Percentiles rank a stretch among this genome's conserved stretches.
Conservation (phyloP, 2,329 filamentous ascomycete species). For the Mycosphaerella sp. region DNA sequence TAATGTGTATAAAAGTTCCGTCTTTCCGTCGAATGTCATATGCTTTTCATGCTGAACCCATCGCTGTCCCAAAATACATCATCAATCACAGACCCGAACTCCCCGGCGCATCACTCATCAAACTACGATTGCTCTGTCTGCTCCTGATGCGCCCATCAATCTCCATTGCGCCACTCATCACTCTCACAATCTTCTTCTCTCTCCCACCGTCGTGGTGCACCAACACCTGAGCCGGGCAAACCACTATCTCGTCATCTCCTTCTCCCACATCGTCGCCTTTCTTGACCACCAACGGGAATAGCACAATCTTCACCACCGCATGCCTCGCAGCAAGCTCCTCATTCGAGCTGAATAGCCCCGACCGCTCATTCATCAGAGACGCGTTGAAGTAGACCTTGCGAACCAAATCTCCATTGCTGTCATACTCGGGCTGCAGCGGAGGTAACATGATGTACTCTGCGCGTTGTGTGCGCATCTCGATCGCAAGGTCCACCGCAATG, state of each 20-base stretch:
- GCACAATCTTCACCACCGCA: conserved; percentile 79
- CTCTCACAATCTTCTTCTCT: conserved; percentile 45
- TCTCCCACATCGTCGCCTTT: conserved; percentile 83
- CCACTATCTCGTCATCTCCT: conserved; percentile 90
- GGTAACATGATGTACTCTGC: conserved; percentile 99
- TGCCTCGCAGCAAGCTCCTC: conserved; percentile 71
- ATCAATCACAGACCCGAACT: conserved; percentile 20
- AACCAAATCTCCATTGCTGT: conserved; percentile 81
- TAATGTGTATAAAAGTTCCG: conserved; percentile 2
- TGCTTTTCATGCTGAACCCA: conserved; percentile 1
- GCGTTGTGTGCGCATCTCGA: conserved; percentile 95
- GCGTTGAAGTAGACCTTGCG: conserved; percentile 90
- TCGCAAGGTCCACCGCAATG: conserved; percentile 79
- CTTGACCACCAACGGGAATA: conserved; percentile 95
- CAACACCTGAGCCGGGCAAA: conserved; percentile 90
- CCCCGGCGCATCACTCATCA: conserved; percentile 28
- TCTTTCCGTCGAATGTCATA: conserved; percentile 3
- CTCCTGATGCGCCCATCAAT: conserved; percentile 35
- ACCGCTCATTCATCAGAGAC: conserved; percentile 88
- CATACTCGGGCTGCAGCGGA: conserved; percentile 88
- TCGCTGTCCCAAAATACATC: conserved; percentile 1
- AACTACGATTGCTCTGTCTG: conserved; percentile 25
- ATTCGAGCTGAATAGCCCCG: conserved; percentile 62
- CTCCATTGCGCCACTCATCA: conserved; percentile 47
- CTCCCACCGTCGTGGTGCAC: conserved; percentile 45